These are phyloP conservation scores for Fusarium aywerte DNA, from an alignment of 2,329 filamentous ascomycete species.

Conservation along the genomic window DNA sequence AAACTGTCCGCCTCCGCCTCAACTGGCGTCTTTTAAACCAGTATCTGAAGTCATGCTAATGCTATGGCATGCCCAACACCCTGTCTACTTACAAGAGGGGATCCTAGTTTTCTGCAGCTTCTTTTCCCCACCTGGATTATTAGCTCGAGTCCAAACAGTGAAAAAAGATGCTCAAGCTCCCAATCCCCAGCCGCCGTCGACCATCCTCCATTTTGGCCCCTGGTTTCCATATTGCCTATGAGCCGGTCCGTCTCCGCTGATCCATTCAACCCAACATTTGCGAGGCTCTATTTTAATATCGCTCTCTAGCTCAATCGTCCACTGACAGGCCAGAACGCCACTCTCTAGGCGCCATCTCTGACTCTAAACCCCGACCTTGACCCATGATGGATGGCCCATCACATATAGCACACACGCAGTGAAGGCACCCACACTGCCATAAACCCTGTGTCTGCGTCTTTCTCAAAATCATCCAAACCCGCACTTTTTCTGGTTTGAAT, in stretches of 20 bases:
- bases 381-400: conserved; percentile 46
- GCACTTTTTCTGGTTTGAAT: conserved; percentile 41
- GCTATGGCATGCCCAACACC: conserved; percentile 7
- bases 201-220: conserved; percentile 39
- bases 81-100: conserved; percentile 29
- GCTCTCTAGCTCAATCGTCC: conserved; percentile 51
- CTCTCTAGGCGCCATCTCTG: conserved; percentile 58
- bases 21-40: conserved; percentile 28
- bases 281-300: conserved; percentile 59
- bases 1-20: conserved; percentile 36
- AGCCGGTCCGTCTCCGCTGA: conserved; percentile 47
- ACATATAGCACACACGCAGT: conserved; percentile 45
- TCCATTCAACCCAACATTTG: conserved; percentile 47
- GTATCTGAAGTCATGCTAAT: conserved; percentile 19
- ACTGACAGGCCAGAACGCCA: conserved; percentile 55
- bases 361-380: conserved; percentile 52
- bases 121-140: conserved; percentile 31
- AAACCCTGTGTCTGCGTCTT: conserved; percentile 37
- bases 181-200: conserved; percentile 43
- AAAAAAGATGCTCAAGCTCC: conserved; percentile 35
- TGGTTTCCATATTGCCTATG: conserved; percentile 39
- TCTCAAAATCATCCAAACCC: conserved; percentile 47
- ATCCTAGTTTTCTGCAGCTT: conserved; percentile 43
- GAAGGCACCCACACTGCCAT: conserved; percentile 36
- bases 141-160: conserved; percentile 29